Evolutionary conservation across 106 monocot species (phyloP).

Genomic region (Dendrobium chrysotoxum): DNA sequence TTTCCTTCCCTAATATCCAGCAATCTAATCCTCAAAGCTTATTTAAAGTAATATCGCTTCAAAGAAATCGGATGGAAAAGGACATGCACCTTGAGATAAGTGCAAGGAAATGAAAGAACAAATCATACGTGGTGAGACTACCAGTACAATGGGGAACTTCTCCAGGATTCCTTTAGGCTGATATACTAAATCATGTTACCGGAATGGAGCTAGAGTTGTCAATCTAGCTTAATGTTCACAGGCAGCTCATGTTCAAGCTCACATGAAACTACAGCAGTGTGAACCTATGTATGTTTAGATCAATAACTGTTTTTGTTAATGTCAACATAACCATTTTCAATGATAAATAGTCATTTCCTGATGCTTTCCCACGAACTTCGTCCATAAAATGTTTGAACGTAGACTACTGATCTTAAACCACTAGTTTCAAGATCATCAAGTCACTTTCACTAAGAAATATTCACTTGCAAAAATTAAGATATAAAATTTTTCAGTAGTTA

Average conservation of each 20-base stretch:
- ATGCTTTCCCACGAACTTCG: background rate
- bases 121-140: background rate
- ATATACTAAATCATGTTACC: too few species aligned
- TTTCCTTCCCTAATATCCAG: background rate
- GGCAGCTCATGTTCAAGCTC: background rate
- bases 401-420: background rate
- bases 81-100: background rate
- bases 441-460: too few species aligned
- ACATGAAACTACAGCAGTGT: background rate
- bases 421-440: background rate
- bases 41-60: background rate
- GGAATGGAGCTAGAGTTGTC: background rate
- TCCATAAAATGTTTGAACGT: background rate
- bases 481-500: background rate
- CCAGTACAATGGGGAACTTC: background rate
- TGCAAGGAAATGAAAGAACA: background rate
- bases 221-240: background rate
- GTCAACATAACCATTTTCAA: background rate
- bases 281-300: background rate
- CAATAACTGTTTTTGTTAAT: background rate
- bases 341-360: background rate
- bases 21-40: background rate
- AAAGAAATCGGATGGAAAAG: background rate
- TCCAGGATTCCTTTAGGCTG: background rate
- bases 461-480: background rate